Conservation (phyloP, 148 eudicot genomes). For the Rhododendron griersonianum region DNA sequence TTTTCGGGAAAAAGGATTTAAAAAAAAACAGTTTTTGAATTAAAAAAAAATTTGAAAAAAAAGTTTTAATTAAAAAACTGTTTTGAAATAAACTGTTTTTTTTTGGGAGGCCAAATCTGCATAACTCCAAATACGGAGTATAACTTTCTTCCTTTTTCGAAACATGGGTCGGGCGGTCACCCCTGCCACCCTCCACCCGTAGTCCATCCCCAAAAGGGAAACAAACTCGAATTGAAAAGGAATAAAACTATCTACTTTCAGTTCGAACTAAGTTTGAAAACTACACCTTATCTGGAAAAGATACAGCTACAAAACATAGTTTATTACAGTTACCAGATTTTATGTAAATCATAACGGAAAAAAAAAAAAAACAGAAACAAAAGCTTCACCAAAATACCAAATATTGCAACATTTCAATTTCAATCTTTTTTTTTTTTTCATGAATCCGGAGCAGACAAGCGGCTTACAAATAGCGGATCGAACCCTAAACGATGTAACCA, state of each 20-base stretch:
- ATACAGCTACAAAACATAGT: neutral
- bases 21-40: too few species aligned
- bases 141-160: neutral
- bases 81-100: too few species aligned
- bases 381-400: neutral
- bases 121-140: too few species aligned
- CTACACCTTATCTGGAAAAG: neutral
- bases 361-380: neutral
- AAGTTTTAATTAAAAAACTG: too few species aligned
- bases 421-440: neutral
- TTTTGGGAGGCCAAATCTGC: neutral
- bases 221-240: too few species aligned
- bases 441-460: neutral
- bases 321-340: neutral
- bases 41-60: too few species aligned
- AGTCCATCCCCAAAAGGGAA: neutral
- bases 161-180: neutral
- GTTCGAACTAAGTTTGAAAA: neutral
- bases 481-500: neutral
- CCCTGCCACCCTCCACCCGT: neutral
- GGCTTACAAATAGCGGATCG: constrained; percentile 1
- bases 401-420: neutral
- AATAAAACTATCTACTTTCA: neutral
- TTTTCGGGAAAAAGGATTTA: too few species aligned
- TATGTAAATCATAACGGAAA: neutral